A percentile compares a stretch with the other conserved stretches of the same genome.
Conservation (phyloP, 352 stramenopile genomes). For the Globisporangium splendens region DNA sequence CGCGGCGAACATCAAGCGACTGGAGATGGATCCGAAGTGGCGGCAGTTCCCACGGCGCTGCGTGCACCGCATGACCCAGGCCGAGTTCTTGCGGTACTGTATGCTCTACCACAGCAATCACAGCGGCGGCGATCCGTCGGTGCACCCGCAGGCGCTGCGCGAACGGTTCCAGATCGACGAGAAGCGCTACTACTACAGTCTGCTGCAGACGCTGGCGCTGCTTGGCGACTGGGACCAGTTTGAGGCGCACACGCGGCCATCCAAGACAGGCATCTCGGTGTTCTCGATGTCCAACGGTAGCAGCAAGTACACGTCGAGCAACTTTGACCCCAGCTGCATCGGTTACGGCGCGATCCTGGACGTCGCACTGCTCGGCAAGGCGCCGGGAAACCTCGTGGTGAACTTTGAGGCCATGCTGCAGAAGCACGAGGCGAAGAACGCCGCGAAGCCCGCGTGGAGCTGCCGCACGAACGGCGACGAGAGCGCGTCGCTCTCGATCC, state of each 20-base stretch:
- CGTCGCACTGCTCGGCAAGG: slow-evolving; percentile 42
- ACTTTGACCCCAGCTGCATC: slow-evolving; percentile 32
- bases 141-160: slow-evolving; percentile 28
- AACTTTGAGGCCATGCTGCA: slow-evolving; percentile 42
- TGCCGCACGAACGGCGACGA: slow-evolving; percentile 30
- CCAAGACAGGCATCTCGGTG: slow-evolving; percentile 35
- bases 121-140: slow-evolving; percentile 18
- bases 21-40: slow-evolving; percentile 58
- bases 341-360: slow-evolving; percentile 73
- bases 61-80: slow-evolving; percentile 52
- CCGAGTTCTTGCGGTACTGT: slow-evolving; percentile 56
- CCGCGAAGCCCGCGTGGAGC: slow-evolving; percentile 29
- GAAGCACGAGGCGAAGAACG: slow-evolving; percentile 48
- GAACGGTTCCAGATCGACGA: slow-evolving; percentile 45
- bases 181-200: slow-evolving; percentile 49
- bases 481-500: slow-evolving; percentile 10
- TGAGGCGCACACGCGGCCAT: slow-evolving; percentile 38
- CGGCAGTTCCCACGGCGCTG: slow-evolving; percentile 39
- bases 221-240: slow-evolving; percentile 52
- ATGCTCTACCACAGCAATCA: slow-evolving; percentile 57
- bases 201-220: slow-evolving; percentile 41
- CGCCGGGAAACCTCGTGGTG: slow-evolving; percentile 39
- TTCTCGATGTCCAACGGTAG: slow-evolving; percentile 18
- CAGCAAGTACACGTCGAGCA: slow-evolving; percentile 10
- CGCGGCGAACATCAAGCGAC: slow-evolving; percentile 56